Percentiles rank a stretch among this genome's conserved stretches.
phyloP scores from a whole-genome alignment of 2,329 filamentous ascomycete species.

The Paecilomyces dactylethromorphus region DNA sequence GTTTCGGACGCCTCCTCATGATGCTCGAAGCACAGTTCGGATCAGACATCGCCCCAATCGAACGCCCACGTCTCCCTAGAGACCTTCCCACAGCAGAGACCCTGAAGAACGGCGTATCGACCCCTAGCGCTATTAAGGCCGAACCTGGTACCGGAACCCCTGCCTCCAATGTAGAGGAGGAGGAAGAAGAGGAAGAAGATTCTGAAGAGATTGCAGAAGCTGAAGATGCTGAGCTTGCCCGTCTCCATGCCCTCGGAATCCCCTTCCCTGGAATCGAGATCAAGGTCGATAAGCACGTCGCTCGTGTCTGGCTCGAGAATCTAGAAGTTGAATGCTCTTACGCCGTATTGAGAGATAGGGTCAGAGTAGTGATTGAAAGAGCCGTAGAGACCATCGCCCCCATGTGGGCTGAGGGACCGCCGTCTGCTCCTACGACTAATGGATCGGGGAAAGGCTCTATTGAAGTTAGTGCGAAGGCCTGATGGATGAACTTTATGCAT shows the following conservation, averaged over 20 bases:
- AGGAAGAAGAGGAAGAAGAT: constrained; percentile 28
- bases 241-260: constrained; percentile 77
- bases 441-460: constrained; percentile 12
- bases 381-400: constrained; percentile 81
- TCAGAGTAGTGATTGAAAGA: constrained; percentile 82
- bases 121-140: constrained; percentile 7
- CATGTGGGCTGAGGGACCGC: constrained; percentile 41
- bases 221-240: constrained; percentile 63
- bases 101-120: constrained; percentile 6
- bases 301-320: constrained; percentile 86
- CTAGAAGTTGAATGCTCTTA: constrained; percentile 83
- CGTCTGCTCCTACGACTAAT: constrained; percentile 11
- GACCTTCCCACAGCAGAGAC: constrained; percentile 12
- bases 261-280: constrained; percentile 86
- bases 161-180: constrained; percentile 12
- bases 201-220: constrained; percentile 47
- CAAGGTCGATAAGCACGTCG: constrained; percentile 78
- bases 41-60: constrained; percentile 73
- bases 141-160: constrained; percentile 6
- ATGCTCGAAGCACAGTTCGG: constrained; percentile 98
- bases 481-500: constrained; percentile 4
- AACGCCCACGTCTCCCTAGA: constrained; percentile 47
- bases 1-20: constrained; percentile 80
- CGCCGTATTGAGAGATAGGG: constrained; percentile 71
- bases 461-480: constrained; percentile 18